phyloP scores from a whole-genome alignment of 345 rosid species.

The Geranium brycei region DNA sequence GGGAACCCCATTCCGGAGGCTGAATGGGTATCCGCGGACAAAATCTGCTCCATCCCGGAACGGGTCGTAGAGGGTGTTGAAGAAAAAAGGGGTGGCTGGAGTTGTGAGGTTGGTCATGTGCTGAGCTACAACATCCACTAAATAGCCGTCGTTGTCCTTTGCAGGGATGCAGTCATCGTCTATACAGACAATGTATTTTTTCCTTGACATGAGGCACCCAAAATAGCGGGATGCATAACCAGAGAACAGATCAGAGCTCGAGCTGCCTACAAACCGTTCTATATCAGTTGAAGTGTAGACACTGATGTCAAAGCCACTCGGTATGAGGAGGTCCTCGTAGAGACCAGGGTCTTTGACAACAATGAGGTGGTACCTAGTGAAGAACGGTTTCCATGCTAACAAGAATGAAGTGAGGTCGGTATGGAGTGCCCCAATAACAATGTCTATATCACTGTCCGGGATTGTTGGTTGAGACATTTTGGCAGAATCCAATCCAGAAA shows the following conservation, averaged over 20 bases:
- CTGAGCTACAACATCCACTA: slow-evolving; percentile 67
- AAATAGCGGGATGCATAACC: slow-evolving; percentile 88
- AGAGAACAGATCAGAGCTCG: slow-evolving; percentile 46
- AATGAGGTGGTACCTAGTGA: slow-evolving; percentile 66
- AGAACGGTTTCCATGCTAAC: slow-evolving; percentile 61
- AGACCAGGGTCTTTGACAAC: slow-evolving; percentile 90
- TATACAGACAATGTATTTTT: slow-evolving; percentile 63
- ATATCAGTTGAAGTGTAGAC: slow-evolving; percentile 62
- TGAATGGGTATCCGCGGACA: slow-evolving; percentile 94
- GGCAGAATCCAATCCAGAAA: slow-evolving; percentile 5
- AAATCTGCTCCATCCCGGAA: slow-evolving; percentile 73
- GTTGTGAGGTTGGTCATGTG: slow-evolving; percentile 53
- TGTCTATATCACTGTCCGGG: slow-evolving; percentile 63
- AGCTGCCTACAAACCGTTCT: slow-evolving; percentile 43
- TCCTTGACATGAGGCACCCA: slow-evolving; percentile 72
- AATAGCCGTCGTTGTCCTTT: slow-evolving; percentile 45
- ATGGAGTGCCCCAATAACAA: slow-evolving; percentile 80
- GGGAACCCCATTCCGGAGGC: slow-evolving; percentile 67
- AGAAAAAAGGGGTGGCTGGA: slow-evolving; percentile 95
- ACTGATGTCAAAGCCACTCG: slow-evolving; percentile 63
- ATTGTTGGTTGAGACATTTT: slow-evolving; percentile 45
- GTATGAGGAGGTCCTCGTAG: slow-evolving; percentile 69
- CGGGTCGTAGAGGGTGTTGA: slow-evolving; percentile 89
- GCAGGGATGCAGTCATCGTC: slow-evolving; percentile 90
- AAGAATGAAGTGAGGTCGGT: slow-evolving; percentile 66